Base-by-base conservation (phyloP, 1,284 basidiomycete genomes). In the Abortiporus biennis region DNA sequence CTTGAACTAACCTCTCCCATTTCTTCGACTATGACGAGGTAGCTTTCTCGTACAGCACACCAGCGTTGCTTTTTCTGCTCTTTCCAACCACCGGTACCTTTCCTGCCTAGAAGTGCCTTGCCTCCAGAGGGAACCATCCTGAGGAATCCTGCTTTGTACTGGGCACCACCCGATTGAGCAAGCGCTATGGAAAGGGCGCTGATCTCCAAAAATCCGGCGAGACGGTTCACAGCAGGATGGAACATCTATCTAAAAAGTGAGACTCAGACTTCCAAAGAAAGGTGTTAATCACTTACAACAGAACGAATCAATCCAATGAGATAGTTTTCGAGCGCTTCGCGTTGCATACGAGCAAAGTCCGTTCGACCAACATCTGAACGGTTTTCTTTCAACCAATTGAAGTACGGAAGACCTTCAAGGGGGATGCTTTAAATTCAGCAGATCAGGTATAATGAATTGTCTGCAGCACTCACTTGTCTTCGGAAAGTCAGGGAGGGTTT, bases 11-110 rank as follows among this genome's bases (percentile, higher is more conserved):
- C 87, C 65, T 90, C 83, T 48, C 92, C 92, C 21, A 91, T 87
- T 50, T 96, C 90, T 50, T 90, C 80, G 21, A 94, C 76, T 1
- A 86, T 81, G 17, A 95, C 87, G 16, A 98, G 72, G 63, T 93
- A 99, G 54, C 89, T 91, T 53, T 99, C 95, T 17, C 95, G 76
- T 2, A 98, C 82, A 36, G 92, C 81, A 64, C 93, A 97, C 96
- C 96, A 99, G 46, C 86, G 82, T 32, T 80, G 79, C 47, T 83
- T 76, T 51, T 80, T 82, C 51, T 76, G 79, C 43, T 80, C 76
- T 44, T 67, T 74, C 81, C 90, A 87, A 3, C 74, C 66, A 0
- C 77, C 68, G 1, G 74, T 72, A 17, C 29, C 36, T 54, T 79
- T 80, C 11, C 82, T 72, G 4, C 84, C 85, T 47, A 83, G 82